phyloP scores from a whole-genome alignment of 192 early-diverging fungal species.

The Jimgerdemannia lactiflua region DNA sequence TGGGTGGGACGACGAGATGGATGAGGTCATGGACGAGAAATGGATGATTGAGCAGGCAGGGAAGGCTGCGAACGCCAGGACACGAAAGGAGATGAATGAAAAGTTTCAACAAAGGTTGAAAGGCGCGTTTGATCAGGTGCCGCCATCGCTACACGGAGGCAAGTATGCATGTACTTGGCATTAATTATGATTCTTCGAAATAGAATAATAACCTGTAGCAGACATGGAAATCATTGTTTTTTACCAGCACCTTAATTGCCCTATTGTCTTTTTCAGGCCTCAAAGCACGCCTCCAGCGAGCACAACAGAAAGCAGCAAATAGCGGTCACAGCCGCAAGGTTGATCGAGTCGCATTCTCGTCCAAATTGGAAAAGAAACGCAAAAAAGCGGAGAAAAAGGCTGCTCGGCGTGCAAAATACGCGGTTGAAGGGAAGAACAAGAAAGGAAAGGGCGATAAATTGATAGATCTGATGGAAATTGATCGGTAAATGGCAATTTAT shows the following conservation, averaged over 20 bases:
- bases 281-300: constrained; percentile 12
- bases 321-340: neutral
- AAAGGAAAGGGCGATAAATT: constrained; percentile 8
- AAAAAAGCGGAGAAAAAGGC: constrained; percentile 8
- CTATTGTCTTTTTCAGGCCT: constrained; percentile 5
- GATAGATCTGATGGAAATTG: constrained; percentile 10
- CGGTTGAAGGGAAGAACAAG: constrained; percentile 4
- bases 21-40: constrained; percentile 18
- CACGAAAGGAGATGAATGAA: neutral
- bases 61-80: neutral
- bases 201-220: neutral
- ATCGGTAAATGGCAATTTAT: constrained; percentile 1
- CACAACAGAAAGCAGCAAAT: constrained; percentile 3
- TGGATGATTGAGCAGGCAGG: constrained; percentile 19
- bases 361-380: constrained; percentile 6
- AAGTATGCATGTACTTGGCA: neutral
- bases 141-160: constrained; percentile 11
- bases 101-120: neutral
- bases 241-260: neutral
- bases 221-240: neutral
- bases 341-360: neutral
- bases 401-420: constrained; percentile 5
- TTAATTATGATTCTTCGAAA: neutral
- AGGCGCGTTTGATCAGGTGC: neutral
- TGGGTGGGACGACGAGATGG: constrained; percentile 9